Evolutionary conservation across 2,329 filamentous ascomycete genomes (phyloP), one percentile per base, ranked within the genome.

Genomic region (Bipolaris bicolor): DNA sequence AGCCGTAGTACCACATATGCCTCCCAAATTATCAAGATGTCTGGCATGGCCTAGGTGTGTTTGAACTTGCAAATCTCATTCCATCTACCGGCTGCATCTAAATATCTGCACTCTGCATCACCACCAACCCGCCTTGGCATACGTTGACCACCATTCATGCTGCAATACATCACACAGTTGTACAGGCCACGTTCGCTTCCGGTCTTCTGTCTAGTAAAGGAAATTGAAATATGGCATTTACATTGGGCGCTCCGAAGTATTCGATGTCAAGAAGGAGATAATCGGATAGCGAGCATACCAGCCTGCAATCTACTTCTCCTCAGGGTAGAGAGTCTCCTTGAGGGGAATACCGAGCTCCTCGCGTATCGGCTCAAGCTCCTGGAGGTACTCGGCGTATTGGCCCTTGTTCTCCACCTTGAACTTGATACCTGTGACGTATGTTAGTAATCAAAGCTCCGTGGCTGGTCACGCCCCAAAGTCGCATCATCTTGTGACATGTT

Each of bases 391-490:
- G 76, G 97, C 86, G 84, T 99, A 99, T 84, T 99, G 95, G 75
- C 87, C 87, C 81, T 92, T 90, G 88, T 96, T 99, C 87, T 99
- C 95, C 71, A 98, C 95, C 88, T 99, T 99, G 81, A 92, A 91
- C 84, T 97, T 97, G 86, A 99, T 90, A 76, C 94, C 93, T 97
- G 73, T 49, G 49, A 52, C 16, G 31, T 39, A 44, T 37, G 64
- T 75, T 67, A 75, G 67, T 67, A 60, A 67, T 62, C 55, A 53
- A n/a, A 24, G 5, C 44, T 26, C 11, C 39, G 31, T 60, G 16
- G 57, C 39, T 58, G 62, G 60, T 45, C 55, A 34, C 18, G 31
- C 29, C 16, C 22, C 34, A 24, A 44, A 36, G 26, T 22, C 24
- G 31, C 39, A 16, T 45, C 13, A 10, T 37, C 16, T 9, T 34